phyloP scores from a whole-genome alignment of 768 basidiomycete genomes.

The Suillus plorans region DNA sequence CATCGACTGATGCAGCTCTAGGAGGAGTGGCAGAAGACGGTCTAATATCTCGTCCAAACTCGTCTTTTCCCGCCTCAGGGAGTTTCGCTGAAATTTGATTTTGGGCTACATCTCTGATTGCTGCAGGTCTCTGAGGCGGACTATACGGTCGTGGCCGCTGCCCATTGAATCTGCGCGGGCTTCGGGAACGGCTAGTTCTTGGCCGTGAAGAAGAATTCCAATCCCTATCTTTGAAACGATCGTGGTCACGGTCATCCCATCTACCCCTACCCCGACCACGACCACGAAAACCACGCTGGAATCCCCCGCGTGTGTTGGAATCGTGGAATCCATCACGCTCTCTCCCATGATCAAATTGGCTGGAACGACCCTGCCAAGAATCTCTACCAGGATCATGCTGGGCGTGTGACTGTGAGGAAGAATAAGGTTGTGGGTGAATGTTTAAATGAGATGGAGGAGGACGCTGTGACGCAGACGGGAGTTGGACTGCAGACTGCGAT shows the following conservation, averaged over 20 bases:
- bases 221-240: conserved; percentile 43
- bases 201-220: conserved; percentile 38
- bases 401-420: conserved; percentile 15
- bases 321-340: conserved; percentile 47
- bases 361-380: conserved; percentile 33
- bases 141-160: conserved; percentile 59
- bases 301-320: conserved; percentile 49
- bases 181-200: conserved; percentile 70
- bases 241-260: conserved; percentile 55
- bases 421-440: conserved; percentile 3
- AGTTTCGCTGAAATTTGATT: conserved; percentile 28
- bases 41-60: conserved; percentile 84
- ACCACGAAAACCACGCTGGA: conserved; percentile 54
- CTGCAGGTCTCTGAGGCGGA: conserved; percentile 51
- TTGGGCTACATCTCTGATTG: conserved; percentile 27
- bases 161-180: conserved; percentile 61
- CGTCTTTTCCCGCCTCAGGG: conserved; percentile 61
- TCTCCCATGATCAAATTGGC: conserved; percentile 43
- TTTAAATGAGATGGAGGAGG: conserved; percentile 20
- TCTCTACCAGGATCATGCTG: conserved; percentile 38
- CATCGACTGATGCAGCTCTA: conserved; percentile 26
- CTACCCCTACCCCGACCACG: conserved; percentile 60
- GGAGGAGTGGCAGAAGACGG: conserved; percentile 43
- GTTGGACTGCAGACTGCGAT: conserved; percentile 16
- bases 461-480: conserved; percentile 21